Base-by-base conservation (phyloP, 2,329 filamentous ascomycete genomes). In the Venturia carpophila region DNA sequence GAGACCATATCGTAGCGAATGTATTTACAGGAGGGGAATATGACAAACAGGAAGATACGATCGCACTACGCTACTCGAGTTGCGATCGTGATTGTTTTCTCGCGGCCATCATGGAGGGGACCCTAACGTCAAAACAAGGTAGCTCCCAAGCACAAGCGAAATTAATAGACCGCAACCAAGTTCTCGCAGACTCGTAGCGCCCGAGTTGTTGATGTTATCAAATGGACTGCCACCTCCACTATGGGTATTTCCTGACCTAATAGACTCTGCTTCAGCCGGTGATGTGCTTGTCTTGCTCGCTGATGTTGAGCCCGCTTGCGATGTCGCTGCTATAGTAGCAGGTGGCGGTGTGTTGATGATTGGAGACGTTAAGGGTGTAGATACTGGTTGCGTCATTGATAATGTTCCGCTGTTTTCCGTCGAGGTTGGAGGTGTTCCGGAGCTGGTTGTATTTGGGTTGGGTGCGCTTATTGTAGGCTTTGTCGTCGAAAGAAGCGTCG, bases 181-280 rank as follows among this genome's bases (percentile, higher is more conserved):
- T 19, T 30, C 27, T 7, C 9, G 47, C 21, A 64, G 24, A n/a
- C 63, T 58, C 6, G 13, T 15, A 19, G 63, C 63, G 10, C 47
- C 52, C 15, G 63, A 64, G 49, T 64, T 64, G n/a, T 64, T 39
- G 47, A 64, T 64, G 27, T 64, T 64, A n/a, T 65, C 64, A n/a
- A 65, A 65, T 9, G 64, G 64, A 42, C 64, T 65, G 37, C 64
- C 64, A 13, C 64, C 64, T 34, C 64, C 64, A 13, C 55, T 47
- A 6, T 45, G 37, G 55, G 30, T 55, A 24, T 65, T 55, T 37
- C 64, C 63, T 56, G 63, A 64, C 24, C 49, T 41, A 43, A 41
- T 47, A 11, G 63, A 64, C 27, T 64, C 27, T 17, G 15, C 15
- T 27, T 47, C 63, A 4, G 47, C 63, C 17, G 39, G 24, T 24